Evolutionary conservation across 2,329 filamentous ascomycete genomes (phyloP).

Genomic region (Penicillium sp.): DNA sequence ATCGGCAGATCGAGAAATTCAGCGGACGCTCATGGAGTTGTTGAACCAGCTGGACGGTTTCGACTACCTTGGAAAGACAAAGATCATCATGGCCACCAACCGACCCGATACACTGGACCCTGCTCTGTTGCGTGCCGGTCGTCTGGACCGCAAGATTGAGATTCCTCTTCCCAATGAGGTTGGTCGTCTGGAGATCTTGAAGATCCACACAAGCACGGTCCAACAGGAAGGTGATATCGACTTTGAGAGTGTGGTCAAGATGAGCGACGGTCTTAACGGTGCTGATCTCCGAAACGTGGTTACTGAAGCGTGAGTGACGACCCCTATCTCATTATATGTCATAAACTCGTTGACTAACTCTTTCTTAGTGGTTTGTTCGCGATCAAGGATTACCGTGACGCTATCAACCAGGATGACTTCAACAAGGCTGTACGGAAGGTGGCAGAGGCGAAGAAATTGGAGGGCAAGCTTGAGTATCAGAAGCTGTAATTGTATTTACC

Average conservation of each 20-base stretch:
- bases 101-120: conserved; percentile 94
- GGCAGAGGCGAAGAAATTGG: conserved; percentile 94
- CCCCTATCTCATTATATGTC: background rate
- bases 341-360: conserved; percentile 19
- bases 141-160: conserved; percentile 96
- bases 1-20: conserved; percentile 95
- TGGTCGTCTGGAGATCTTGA: conserved; percentile 91
- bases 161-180: conserved; percentile 97
- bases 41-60: conserved; percentile 98
- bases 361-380: conserved; percentile 77
- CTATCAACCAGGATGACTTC: conserved; percentile 97
- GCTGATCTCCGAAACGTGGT: conserved; percentile 97
- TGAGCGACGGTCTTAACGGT: conserved; percentile 97
- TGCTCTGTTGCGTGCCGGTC: conserved; percentile 84
- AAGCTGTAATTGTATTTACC: conserved; percentile 54
- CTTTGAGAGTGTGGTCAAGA: conserved; percentile 99
- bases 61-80: conserved; percentile 98
- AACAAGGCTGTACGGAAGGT: conserved; percentile 99
- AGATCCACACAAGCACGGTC: conserved; percentile 89
- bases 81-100: conserved; percentile 99
- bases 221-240: conserved; percentile 92
- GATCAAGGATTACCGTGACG: conserved; percentile 96
- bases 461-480: conserved; percentile 97
- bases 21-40: conserved; percentile 96
- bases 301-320: conserved; percentile 81